Evolutionary conservation across 768 basidiomycete genomes (phyloP).

Genomic region (Macrocybe gigantea): DNA sequence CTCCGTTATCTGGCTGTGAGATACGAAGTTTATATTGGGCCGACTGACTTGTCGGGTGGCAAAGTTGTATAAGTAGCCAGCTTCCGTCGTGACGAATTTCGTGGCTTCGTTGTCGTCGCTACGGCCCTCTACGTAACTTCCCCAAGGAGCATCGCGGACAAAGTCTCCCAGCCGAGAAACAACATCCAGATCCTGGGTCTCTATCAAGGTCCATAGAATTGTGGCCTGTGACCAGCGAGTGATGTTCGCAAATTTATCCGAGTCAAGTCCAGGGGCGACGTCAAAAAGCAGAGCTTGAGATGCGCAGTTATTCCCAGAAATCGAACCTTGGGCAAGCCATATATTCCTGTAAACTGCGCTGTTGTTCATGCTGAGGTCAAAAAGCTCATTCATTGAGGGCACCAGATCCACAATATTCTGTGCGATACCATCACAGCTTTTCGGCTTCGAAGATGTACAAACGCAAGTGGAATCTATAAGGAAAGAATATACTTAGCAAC

Average conservation of each 20-base stretch:
- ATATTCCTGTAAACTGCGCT: conserved; percentile 40
- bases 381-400: conserved; percentile 41
- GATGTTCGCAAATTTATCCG: conserved; percentile 36
- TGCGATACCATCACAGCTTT: conserved; percentile 49
- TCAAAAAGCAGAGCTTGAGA: conserved; percentile 52
- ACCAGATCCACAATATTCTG: conserved; percentile 43
- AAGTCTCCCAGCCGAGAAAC: conserved; percentile 38
- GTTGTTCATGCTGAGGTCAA: conserved; percentile 39
- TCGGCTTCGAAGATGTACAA: conserved; percentile 39
- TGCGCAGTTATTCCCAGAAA: conserved; percentile 39
- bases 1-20: conserved; percentile 38
- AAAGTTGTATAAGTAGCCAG: conserved; percentile 57
- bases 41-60: conserved; percentile 45
- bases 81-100: conserved; percentile 33
- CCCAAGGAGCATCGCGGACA: conserved; percentile 45
- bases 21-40: conserved; percentile 37
- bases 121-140: conserved; percentile 28
- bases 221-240: conserved; percentile 55
- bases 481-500: conserved; percentile 3
- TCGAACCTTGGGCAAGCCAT: conserved; percentile 42
- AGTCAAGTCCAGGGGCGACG: conserved; percentile 38
- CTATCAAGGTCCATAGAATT: conserved; percentile 53
- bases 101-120: conserved; percentile 28
- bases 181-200: conserved; percentile 39
- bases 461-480: conserved; percentile 55